A percentile compares a stretch with the other conserved stretches of the same genome.
These are phyloP conservation scores for Acer saccharum DNA, from an alignment of 345 rosid species.

Conservation along the genomic window DNA sequence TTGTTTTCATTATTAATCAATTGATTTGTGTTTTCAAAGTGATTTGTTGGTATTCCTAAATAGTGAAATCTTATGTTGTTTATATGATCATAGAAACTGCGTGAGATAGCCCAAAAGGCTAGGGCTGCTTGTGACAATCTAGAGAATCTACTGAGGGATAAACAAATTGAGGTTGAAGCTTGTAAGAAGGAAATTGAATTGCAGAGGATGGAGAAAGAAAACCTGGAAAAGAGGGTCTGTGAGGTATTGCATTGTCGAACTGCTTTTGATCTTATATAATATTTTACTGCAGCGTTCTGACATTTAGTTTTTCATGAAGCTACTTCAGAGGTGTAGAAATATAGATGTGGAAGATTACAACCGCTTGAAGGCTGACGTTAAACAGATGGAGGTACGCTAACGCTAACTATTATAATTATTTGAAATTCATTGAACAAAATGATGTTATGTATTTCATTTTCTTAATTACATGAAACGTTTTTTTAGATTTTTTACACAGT, in stretches of 20 bases:
- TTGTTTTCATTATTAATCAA: neutral
- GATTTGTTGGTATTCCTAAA: neutral
- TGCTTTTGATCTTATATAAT: slow-evolving; percentile 9
- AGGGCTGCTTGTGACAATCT: slow-evolving; percentile 52
- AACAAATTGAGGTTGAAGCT: slow-evolving; percentile 67
- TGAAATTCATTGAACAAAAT: neutral
- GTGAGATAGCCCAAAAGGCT: slow-evolving; percentile 68
- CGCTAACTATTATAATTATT: slow-evolving; percentile 2
- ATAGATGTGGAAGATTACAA: slow-evolving; percentile 76
- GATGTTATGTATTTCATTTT: neutral
- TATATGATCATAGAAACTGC: slow-evolving; percentile 59
- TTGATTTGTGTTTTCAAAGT: neutral
- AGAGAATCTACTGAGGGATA: slow-evolving; percentile 55
- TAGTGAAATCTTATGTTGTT: slow-evolving; percentile 6
- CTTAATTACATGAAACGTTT: neutral
- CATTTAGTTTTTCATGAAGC: slow-evolving; percentile 38
- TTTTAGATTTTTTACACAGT: neutral
- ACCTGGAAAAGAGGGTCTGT: slow-evolving; percentile 62
- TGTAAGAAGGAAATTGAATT: slow-evolving; percentile 68
- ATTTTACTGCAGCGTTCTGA: slow-evolving; percentile 25
- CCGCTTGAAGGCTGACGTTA: slow-evolving; percentile 66
- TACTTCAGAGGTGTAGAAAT: slow-evolving; percentile 67
- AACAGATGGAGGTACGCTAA: slow-evolving; percentile 59
- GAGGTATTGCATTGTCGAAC: slow-evolving; percentile 53
- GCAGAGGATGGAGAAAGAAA: slow-evolving; percentile 60